Percentiles rank a stretch among this genome's conserved stretches.
Evolutionary conservation across 2,329 filamentous ascomycete species (phyloP).

Genomic region (Falciphora oryzae): DNA sequence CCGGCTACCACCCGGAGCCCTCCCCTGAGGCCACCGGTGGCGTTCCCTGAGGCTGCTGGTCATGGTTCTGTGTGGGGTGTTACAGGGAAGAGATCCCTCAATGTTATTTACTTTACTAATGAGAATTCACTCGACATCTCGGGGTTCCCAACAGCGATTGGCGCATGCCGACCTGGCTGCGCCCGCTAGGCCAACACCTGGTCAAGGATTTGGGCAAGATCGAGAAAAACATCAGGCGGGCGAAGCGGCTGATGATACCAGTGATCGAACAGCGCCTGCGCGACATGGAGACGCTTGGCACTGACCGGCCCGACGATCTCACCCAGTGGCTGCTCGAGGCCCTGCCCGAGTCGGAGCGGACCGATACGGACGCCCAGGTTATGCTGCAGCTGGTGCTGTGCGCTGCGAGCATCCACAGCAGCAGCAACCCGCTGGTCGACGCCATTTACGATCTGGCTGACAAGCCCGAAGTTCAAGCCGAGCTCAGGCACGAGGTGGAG

Average conservation of each 20-base stretch:
- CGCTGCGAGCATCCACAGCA: constrained; percentile 40
- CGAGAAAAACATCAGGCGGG: constrained; percentile 34
- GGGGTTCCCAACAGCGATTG: too few relatives aligned
- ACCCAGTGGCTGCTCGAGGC: constrained; percentile 40
- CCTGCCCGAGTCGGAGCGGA: constrained; percentile 32
- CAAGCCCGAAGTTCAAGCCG: constrained; percentile 40
- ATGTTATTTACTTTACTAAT: too few relatives aligned
- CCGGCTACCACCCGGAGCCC: too few relatives aligned
- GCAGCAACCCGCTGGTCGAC: constrained; percentile 39
- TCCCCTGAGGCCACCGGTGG: too few relatives aligned
- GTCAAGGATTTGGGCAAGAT: constrained; percentile 42
- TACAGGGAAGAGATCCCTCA: too few relatives aligned
- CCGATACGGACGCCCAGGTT: constrained; percentile 31
- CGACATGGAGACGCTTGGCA: constrained; percentile 30
- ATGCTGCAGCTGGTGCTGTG: constrained; percentile 39
- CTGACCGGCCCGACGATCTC: constrained; percentile 35
- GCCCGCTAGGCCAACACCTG: constrained; percentile 39
- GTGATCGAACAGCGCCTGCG: constrained; percentile 40
- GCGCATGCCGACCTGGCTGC: constrained; percentile 45
- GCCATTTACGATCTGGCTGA: constrained; percentile 45
- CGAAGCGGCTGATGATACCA: constrained; percentile 37
- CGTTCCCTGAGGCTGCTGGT: too few relatives aligned
- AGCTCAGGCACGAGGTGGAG: constrained; percentile 42
- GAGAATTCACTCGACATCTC: too few relatives aligned
- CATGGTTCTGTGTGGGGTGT: too few relatives aligned